These are phyloP conservation scores for Psilocybe tampanensis DNA, from an alignment of 768 basidiomycete species.

Conservation along the genomic window DNA sequence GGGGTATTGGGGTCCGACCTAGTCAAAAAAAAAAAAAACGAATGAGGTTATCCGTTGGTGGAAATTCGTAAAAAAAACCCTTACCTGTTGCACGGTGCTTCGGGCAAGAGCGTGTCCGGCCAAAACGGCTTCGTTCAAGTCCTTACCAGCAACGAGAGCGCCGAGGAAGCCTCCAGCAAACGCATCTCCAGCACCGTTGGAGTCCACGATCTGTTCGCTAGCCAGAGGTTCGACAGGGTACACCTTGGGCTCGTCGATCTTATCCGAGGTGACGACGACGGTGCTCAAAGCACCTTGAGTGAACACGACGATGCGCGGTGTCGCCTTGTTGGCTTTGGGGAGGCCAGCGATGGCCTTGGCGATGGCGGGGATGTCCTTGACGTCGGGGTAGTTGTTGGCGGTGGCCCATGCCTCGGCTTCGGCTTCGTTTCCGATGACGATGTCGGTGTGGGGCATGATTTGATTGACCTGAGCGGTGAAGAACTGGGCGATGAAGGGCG, in stretches of 20 bases:
- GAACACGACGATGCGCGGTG: conserved; percentile 83
- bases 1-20: conserved; percentile 55
- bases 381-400: conserved; percentile 67
- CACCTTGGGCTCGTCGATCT: conserved; percentile 54
- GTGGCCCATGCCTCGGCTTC: conserved; percentile 89
- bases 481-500: conserved; percentile 96
- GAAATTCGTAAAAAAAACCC: conserved; percentile 12
- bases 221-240: conserved; percentile 61
- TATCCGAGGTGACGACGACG: conserved; percentile 64
- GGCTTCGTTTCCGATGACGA: conserved; percentile 94
- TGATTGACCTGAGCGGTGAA: conserved; percentile 82
- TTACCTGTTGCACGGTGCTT: conserved; percentile 83
- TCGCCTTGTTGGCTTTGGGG: conserved; percentile 74
- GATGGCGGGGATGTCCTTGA: conserved; percentile 66
- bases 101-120: conserved; percentile 85
- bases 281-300: conserved; percentile 89
- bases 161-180: conserved; percentile 97
- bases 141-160: conserved; percentile 79
- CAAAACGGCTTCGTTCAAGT: conserved; percentile 73
- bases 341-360: conserved; percentile 76
- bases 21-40: not conserved
- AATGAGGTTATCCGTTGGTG: not conserved
- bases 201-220: conserved; percentile 82
- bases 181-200: conserved; percentile 97
- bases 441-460: conserved; percentile 82